phyloP scores from a whole-genome alignment of 163 green algal genomes.

The Prototheca stagnorum region DNA sequence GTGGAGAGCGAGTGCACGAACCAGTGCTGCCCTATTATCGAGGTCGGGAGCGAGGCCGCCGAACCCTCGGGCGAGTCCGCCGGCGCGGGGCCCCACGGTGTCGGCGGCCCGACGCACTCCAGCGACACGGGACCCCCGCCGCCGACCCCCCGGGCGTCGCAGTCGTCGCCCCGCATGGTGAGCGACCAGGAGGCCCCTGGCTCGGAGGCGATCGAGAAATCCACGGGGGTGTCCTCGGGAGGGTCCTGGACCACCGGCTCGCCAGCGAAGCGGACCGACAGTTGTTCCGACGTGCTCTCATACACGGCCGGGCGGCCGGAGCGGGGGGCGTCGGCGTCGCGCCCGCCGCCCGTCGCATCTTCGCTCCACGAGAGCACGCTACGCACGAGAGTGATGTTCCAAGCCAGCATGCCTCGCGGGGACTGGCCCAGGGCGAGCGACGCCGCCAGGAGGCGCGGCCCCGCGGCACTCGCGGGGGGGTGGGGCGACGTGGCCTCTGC shows the following conservation, averaged over 20 bases:
- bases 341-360: too few relatives aligned
- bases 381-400: conserved; percentile 1
- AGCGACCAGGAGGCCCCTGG: not conserved
- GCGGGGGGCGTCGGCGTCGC: too few relatives aligned
- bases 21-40: not conserved
- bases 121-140: not conserved
- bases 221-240: not conserved
- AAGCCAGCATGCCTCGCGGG: not conserved
- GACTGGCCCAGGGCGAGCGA: not conserved
- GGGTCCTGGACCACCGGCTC: not conserved
- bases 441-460: too few relatives aligned
- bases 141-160: not conserved
- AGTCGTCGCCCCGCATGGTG: not conserved
- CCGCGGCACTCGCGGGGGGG: too few relatives aligned
- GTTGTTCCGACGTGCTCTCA: not conserved
- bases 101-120: not conserved
- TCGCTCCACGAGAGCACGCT: not conserved
- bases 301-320: not conserved
- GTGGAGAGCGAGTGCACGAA: conserved; percentile 1
- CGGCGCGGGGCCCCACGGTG: not conserved
- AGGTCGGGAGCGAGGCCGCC: not conserved
- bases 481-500: too few relatives aligned
- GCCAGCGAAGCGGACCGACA: not conserved
- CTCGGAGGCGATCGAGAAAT: not conserved
- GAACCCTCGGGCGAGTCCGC: not conserved